Evolutionary conservation across 169 alveolate genomes (phyloP).

Genomic region (Cryptosporidium ryanae): DNA sequence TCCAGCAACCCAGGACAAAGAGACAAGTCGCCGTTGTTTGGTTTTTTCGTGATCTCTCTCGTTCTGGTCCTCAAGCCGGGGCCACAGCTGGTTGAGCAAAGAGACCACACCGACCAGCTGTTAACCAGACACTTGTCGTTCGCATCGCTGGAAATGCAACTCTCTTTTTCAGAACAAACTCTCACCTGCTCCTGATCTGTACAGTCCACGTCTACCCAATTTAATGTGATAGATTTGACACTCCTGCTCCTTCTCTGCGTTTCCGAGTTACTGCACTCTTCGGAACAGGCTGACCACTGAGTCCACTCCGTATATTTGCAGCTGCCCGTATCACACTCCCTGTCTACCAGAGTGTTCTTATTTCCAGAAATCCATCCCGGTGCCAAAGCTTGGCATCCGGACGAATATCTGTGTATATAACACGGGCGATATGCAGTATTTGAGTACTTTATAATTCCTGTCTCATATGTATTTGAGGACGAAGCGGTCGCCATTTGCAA

Average conservation of each 20-base stretch:
- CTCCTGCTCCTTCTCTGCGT: constrained; percentile 19
- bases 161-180: constrained; percentile 44
- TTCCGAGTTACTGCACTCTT: constrained; percentile 56
- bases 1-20: constrained; percentile 75
- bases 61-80: constrained; percentile 74
- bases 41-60: constrained; percentile 75
- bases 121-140: constrained; percentile 32
- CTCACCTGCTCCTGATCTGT: constrained; percentile 25
- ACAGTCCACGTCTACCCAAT: constrained; percentile 35
- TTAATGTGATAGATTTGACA: constrained; percentile 4
- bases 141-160: constrained; percentile 3
- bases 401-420: constrained; percentile 49
- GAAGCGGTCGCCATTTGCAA: background rate
- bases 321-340: constrained; percentile 40
- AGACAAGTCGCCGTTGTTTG: constrained; percentile 74
- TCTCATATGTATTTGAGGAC: background rate
- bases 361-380: constrained; percentile 73
- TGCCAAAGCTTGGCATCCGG: constrained; percentile 62
- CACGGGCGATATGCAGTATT: constrained; percentile 34
- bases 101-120: constrained; percentile 67
- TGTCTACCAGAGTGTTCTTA: constrained; percentile 15
- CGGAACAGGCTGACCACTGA: constrained; percentile 19
- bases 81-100: constrained; percentile 79
- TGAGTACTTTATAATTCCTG: constrained; percentile 7
- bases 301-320: constrained; percentile 66